These are phyloP conservation scores for Barnettozyma botsteinii DNA, from an alignment of 805 yeast genomes.

Conservation along the genomic window DNA sequence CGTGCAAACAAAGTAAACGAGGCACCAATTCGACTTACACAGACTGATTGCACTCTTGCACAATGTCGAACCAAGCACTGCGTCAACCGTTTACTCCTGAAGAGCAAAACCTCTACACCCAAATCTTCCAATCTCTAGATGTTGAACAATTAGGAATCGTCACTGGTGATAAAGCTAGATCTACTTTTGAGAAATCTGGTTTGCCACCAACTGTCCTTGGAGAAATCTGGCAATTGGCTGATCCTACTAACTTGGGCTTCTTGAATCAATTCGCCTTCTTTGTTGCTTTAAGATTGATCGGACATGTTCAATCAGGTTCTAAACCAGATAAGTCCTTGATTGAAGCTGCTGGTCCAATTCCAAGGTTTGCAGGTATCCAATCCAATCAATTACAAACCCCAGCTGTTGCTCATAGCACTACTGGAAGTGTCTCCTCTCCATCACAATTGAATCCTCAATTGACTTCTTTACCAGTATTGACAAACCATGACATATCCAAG, in stretches of 20 bases:
- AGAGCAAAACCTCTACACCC: conserved; percentile 70
- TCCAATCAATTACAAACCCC: not conserved
- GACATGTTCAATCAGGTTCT: conserved; percentile 75
- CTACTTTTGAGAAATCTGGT: conserved; percentile 80
- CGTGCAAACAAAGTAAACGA: no score
- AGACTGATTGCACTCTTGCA: not conserved
- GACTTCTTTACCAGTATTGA: conserved; percentile 44
- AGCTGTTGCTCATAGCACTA: conserved; percentile 26
- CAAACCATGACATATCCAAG: conserved; percentile 52
- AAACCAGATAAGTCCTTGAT: conserved; percentile 49
- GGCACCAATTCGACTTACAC: no score
- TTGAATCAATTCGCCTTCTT: conserved; percentile 76
- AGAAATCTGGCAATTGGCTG: conserved; percentile 94
- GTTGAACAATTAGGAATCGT: conserved; percentile 72
- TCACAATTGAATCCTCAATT: conserved; percentile 23
- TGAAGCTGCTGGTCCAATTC: conserved; percentile 56
- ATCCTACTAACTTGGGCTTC: conserved; percentile 79
- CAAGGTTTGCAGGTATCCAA: conserved; percentile 41
- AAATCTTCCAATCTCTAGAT: conserved; percentile 74
- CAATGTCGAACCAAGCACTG: conserved; percentile 2
- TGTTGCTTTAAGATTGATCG: conserved; percentile 83
- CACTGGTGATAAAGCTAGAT: conserved; percentile 82
- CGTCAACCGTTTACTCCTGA: conserved; percentile 51
- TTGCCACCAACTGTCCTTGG: conserved; percentile 73
- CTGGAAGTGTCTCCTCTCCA: conserved; percentile 28